Conservation (phyloP, 768 basidiomycete genomes). For the Boletus vermiculosoides region DNA sequence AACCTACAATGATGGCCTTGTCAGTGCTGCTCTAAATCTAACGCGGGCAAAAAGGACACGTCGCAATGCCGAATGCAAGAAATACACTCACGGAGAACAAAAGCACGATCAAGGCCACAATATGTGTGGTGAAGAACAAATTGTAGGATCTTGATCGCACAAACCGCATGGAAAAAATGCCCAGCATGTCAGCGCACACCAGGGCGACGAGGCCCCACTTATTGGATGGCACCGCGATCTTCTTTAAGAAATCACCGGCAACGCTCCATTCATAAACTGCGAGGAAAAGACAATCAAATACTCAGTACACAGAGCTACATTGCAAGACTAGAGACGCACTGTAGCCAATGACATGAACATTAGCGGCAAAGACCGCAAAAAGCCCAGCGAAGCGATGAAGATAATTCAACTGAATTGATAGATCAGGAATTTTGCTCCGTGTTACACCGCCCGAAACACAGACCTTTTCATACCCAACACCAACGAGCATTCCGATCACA, state of each 20-base stretch:
- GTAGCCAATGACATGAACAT: constrained; percentile 59
- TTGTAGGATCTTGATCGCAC: constrained; percentile 61
- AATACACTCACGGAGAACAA: constrained; percentile 52
- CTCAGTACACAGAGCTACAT: not conserved
- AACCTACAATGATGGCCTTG: constrained; percentile 22
- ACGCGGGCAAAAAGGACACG: too few relatives aligned
- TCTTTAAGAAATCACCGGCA: constrained; percentile 38
- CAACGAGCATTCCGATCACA: constrained; percentile 53
- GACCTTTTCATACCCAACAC: constrained; percentile 69
- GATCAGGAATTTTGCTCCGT: not conserved
- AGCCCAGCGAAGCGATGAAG: constrained; percentile 68
- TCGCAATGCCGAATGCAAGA: not conserved
- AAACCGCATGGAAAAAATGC: constrained; percentile 57
- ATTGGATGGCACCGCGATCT: constrained; percentile 35
- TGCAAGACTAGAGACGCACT: constrained; percentile 37
- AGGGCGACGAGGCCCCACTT: constrained; percentile 56
- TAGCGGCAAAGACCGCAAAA: constrained; percentile 52
- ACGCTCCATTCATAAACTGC: constrained; percentile 61
- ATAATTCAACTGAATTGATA: constrained; percentile 57
- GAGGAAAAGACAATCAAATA: not conserved
- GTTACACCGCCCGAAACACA: not conserved
- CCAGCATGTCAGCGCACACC: constrained; percentile 50
- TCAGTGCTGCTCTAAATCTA: not conserved
- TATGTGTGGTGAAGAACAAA: constrained; percentile 64
- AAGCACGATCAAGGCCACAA: constrained; percentile 51